These are phyloP conservation scores for Rhizophagus sp. DNA, from an alignment of 192 early-diverging fungal species.

Conservation along the genomic window DNA sequence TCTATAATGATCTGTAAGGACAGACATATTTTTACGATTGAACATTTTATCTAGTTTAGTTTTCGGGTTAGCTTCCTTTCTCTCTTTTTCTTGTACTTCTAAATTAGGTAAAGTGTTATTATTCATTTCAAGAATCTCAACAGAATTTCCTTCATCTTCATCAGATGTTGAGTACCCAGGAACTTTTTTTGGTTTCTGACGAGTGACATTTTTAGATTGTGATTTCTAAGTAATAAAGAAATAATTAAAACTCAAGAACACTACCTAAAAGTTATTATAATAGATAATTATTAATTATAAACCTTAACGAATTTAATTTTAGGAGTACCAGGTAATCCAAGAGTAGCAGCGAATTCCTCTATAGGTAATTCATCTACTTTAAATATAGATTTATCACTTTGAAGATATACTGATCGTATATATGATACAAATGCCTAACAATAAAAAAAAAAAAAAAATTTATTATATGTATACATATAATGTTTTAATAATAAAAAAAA, in stretches of 20 bases:
- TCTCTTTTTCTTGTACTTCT: conserved; percentile 41
- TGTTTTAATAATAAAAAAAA: not conserved
- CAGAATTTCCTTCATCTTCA: conserved; percentile 39
- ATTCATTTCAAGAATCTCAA: conserved; percentile 22
- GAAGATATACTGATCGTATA: conserved; percentile 88
- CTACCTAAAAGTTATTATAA: not conserved
- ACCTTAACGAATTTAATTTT: conserved; percentile 90
- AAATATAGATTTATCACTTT: conserved; percentile 90
- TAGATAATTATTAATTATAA: not conserved
- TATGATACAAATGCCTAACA: conserved; percentile 88
- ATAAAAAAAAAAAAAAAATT: not conserved
- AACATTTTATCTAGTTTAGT: conserved; percentile 95
- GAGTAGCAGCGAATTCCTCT: conserved; percentile 82
- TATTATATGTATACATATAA: not conserved
- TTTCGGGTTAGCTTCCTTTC: conserved; percentile 49
- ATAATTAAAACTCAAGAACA: not conserved
- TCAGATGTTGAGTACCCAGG: conserved; percentile 39
- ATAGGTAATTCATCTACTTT: conserved; percentile 83
- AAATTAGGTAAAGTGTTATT: conserved; percentile 20
- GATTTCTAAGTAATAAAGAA: conserved; percentile 40
- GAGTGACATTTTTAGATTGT: conserved; percentile 71
- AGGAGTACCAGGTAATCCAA: conserved; percentile 95
- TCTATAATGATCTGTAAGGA: conserved; percentile 90
- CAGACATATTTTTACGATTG: conserved; percentile 84
- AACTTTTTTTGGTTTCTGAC: conserved; percentile 51